A percentile compares a stretch with the other conserved stretches of the same genome.
These are phyloP conservation scores for Blastocystis sp. DNA, from an alignment of 352 stramenopile species.

Conservation along the genomic window DNA sequence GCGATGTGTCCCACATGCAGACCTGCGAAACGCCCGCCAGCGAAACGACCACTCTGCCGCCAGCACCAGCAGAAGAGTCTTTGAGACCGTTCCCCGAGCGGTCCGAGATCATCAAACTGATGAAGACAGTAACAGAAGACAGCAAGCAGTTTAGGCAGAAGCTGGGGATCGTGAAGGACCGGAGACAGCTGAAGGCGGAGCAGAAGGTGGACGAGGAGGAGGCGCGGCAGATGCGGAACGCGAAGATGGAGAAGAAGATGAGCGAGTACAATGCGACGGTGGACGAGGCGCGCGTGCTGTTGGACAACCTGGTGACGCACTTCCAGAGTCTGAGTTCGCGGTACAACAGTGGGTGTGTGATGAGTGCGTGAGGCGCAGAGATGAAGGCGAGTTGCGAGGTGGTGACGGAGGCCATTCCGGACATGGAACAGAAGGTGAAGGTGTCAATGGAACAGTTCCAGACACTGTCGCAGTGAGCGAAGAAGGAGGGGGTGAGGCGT, in stretches of 20 bases:
- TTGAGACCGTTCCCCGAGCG: constrained; percentile 12
- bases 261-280: not conserved
- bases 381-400: not conserved
- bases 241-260: not conserved
- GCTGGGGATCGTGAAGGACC: constrained; percentile 5
- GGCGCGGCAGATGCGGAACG: not conserved
- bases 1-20: not conserved
- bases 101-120: not conserved
- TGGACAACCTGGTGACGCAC: constrained; percentile 61
- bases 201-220: constrained; percentile 36
- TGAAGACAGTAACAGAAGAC: not conserved
- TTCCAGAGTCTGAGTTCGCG: constrained; percentile 31
- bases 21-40: not conserved
- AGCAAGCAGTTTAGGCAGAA: constrained; percentile 5
- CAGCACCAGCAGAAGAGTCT: not conserved
- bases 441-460: constrained; percentile 49
- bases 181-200: constrained; percentile 1
- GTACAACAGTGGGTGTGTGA: constrained; percentile 9
- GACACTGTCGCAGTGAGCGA: constrained; percentile 23
- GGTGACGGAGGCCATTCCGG: not conserved
- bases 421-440: constrained; percentile 3
- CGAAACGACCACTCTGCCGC: not conserved
- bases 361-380: not conserved
- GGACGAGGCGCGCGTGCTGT: constrained; percentile 25
- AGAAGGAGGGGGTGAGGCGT: not conserved